These are phyloP conservation scores for Fraxinus sp. DNA, from an alignment of 305 asterid species.

Conservation along the genomic window DNA sequence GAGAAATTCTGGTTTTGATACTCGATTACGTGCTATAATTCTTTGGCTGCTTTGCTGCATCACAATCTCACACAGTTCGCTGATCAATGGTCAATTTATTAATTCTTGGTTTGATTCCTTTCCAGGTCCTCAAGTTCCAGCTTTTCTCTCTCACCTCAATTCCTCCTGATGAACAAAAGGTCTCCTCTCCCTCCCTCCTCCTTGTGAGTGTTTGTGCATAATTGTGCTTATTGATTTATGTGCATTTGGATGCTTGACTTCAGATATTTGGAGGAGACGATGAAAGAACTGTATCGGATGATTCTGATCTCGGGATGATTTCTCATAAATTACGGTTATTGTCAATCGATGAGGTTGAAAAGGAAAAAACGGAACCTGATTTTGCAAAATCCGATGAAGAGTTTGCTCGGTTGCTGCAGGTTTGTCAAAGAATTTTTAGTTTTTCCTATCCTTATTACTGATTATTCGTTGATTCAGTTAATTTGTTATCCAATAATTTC, in stretches of 20 bases:
- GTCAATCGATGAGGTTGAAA: constrained; percentile 47
- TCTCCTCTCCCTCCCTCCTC: neutral
- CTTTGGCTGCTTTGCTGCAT: constrained; percentile 14
- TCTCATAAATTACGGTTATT: constrained; percentile 61
- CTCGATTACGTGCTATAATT: neutral
- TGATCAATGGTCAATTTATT: constrained; percentile 2
- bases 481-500: constrained; percentile 1
- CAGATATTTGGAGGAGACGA: constrained; percentile 64
- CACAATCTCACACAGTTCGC: neutral
- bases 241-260: constrained; percentile 25
- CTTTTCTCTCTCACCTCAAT: constrained; percentile 82
- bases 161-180: constrained; percentile 92
- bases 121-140: constrained; percentile 81
- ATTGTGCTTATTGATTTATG: constrained; percentile 16
- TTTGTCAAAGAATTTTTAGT: constrained; percentile 22
- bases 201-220: neutral
- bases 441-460: constrained; percentile 1
- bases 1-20: neutral
- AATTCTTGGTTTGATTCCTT: constrained; percentile 22
- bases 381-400: constrained; percentile 68
- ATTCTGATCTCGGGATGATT: constrained; percentile 60
- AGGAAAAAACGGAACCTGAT: constrained; percentile 38
- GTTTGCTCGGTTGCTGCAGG: constrained; percentile 84
- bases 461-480: neutral
- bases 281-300: constrained; percentile 43